Conservation (phyloP, 1,284 basidiomycete species). For the Rhodotorula sp. region DNA sequence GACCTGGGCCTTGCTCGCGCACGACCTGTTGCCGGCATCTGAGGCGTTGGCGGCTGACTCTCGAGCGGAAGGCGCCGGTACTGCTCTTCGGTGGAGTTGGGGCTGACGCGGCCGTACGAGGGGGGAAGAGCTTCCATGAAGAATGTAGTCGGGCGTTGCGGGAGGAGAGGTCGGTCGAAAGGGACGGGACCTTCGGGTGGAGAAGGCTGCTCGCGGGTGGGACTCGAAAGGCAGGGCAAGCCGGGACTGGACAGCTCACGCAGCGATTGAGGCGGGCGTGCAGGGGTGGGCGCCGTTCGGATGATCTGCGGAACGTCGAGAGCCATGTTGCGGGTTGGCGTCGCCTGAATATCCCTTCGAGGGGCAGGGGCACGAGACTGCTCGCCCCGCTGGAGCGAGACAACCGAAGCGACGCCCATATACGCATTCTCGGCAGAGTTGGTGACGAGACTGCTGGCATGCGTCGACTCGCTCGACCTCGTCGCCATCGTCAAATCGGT, state of each 20-base stretch:
- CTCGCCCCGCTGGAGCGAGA: background rate
- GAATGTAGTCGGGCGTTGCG: background rate
- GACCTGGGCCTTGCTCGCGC: slow-evolving; percentile 15
- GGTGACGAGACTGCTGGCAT: slow-evolving; percentile 12
- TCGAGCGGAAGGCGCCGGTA: slow-evolving; percentile 22
- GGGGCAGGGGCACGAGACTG: background rate
- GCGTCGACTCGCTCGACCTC: slow-evolving; percentile 28
- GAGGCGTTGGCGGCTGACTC: background rate
- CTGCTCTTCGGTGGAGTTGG: background rate
- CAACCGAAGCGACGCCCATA: background rate
- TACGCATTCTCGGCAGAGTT: slow-evolving; percentile 6
- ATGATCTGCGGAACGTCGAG: slow-evolving; percentile 9
- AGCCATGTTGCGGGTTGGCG: too few relatives aligned
- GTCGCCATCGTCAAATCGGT: slow-evolving; percentile 34
- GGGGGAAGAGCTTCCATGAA: slow-evolving; percentile 24
- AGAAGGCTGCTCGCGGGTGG: background rate
- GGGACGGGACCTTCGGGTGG: slow-evolving; percentile 1
- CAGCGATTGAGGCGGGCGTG: background rate
- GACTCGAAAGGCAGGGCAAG: background rate
- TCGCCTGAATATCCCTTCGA: too few relatives aligned
- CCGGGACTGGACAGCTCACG: background rate
- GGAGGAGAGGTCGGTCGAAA: background rate
- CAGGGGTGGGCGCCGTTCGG: slow-evolving; percentile 17
- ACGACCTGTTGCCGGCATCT: background rate
- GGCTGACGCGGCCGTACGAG: background rate